Evolutionary conservation across 306 rosid genomes (phyloP).

Genomic region (Glycine tomentella): DNA sequence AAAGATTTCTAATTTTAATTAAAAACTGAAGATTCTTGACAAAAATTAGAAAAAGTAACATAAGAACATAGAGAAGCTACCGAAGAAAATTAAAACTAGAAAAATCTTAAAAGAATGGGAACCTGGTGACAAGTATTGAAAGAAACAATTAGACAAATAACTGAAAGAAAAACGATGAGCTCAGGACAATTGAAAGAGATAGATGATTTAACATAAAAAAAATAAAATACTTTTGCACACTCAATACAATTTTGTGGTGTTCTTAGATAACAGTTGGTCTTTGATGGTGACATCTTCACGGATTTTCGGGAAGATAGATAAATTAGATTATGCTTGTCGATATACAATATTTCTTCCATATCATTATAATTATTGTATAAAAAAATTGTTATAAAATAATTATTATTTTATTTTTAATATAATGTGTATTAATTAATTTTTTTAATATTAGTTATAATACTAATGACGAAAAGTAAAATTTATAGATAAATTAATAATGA

Average conservation of each 20-base stretch:
- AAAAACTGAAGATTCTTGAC: not conserved
- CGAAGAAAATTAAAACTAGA: not conserved
- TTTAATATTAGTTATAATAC: too few relatives aligned
- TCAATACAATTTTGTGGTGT: not conserved
- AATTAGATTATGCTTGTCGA: not conserved
- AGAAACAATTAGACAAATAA: not conserved
- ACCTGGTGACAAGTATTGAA: conserved; percentile 10
- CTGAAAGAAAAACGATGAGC: not conserved
- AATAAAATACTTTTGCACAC: not conserved
- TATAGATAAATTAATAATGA: too few relatives aligned
- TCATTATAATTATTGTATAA: too few relatives aligned
- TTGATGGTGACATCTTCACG: conserved; percentile 21
- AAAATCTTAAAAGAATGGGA: not conserved
- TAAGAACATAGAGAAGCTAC: not conserved
- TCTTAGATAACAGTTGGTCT: not conserved
- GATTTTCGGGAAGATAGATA: not conserved
- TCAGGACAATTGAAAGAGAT: conserved; percentile 12
- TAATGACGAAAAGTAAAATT: too few relatives aligned
- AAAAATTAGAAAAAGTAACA: not conserved
- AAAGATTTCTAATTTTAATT: not conserved
- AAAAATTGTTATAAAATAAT: too few relatives aligned
- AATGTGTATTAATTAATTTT: too few relatives aligned
- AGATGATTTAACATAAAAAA: conserved; percentile 9
- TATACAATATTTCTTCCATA: too few relatives aligned
- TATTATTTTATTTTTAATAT: too few relatives aligned